phyloP scores from a whole-genome alignment of 1,284 basidiomycete genomes.

The Pyrrhoderma noxium region DNA sequence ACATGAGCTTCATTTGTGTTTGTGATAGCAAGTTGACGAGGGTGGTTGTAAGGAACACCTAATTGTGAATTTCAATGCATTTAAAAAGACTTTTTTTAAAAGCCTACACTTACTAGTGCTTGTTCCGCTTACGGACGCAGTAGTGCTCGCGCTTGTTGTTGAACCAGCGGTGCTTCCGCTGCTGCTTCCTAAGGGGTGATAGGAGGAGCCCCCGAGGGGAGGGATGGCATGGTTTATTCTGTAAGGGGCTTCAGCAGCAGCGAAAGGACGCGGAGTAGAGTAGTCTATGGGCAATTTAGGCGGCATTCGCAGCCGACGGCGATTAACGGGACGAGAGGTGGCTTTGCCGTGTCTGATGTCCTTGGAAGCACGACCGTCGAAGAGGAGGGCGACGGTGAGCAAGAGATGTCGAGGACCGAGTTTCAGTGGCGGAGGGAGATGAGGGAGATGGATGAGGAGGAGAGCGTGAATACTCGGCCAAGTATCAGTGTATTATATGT shows the following conservation, averaged over 20 bases:
- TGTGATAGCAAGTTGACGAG: slow-evolving; percentile 3
- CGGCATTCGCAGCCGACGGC: neutral
- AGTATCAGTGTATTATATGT: neutral
- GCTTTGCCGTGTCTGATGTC: slow-evolving; percentile 5
- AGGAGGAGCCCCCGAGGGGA: neutral
- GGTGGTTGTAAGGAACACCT: neutral
- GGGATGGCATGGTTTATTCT: slow-evolving; percentile 10
- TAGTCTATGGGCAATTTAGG: neutral
- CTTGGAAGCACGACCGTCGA: slow-evolving; percentile 1
- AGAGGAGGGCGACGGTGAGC: neutral
- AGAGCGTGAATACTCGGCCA: no score
- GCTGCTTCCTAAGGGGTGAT: no score
- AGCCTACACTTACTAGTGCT: slow-evolving; percentile 2
- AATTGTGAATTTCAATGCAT: neutral
- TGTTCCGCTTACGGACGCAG: neutral
- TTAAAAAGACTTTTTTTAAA: neutral
- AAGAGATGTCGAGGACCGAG: neutral
- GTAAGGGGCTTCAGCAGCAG: slow-evolving; percentile 13
- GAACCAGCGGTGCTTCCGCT: neutral
- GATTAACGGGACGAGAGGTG: slow-evolving; percentile 5
- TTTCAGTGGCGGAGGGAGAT: neutral
- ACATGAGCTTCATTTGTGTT: neutral
- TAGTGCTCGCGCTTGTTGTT: neutral
- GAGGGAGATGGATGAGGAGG: slow-evolving; percentile 1
- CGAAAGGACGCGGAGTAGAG: slow-evolving; percentile 2